phyloP scores from a whole-genome alignment of 306 rosid species.

The Casuarina glauca region DNA sequence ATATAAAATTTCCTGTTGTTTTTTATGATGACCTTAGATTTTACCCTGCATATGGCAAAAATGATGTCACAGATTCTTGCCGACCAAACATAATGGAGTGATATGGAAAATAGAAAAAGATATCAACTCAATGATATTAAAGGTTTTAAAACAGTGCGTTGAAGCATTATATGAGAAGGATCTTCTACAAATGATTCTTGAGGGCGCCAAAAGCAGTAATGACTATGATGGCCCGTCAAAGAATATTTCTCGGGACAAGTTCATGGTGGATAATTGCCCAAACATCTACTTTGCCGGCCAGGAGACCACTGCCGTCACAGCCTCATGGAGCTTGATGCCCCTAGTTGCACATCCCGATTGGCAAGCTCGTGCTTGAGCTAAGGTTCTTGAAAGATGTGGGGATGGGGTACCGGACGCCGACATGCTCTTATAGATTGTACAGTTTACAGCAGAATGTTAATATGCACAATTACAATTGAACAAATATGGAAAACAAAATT shows the following conservation, averaged over 20 bases:
- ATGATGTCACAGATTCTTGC: conserved; percentile 45
- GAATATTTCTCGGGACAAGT: conserved; percentile 24
- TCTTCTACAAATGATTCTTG: conserved; percentile 62
- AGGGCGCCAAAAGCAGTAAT: conserved; percentile 45
- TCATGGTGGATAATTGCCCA: conserved; percentile 44
- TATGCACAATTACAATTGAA: too few relatives aligned
- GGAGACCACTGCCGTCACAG: conserved; percentile 19
- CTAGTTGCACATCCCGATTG: conserved; percentile 28
- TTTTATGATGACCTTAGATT: too few relatives aligned
- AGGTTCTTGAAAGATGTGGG: conserved; percentile 20
- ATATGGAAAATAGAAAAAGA: conserved; percentile 66
- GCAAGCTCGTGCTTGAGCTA: conserved; percentile 30
- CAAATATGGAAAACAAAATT: too few relatives aligned
- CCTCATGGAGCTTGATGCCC: conserved; percentile 31
- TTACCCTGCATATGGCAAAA: not conserved
- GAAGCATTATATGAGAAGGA: conserved; percentile 46
- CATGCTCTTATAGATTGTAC: not conserved
- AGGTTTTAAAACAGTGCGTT: conserved; percentile 42
- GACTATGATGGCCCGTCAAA: conserved; percentile 19
- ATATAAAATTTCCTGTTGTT: too few relatives aligned
- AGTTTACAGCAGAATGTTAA: too few relatives aligned
- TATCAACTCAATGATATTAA: conserved; percentile 43
- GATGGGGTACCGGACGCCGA: conserved; percentile 15
- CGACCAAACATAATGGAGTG: conserved; percentile 50
- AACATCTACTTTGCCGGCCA: conserved; percentile 35